These are phyloP conservation scores for Colletotrichum tropicicola DNA, from an alignment of 2,329 filamentous ascomycete genomes.

Conservation along the genomic window DNA sequence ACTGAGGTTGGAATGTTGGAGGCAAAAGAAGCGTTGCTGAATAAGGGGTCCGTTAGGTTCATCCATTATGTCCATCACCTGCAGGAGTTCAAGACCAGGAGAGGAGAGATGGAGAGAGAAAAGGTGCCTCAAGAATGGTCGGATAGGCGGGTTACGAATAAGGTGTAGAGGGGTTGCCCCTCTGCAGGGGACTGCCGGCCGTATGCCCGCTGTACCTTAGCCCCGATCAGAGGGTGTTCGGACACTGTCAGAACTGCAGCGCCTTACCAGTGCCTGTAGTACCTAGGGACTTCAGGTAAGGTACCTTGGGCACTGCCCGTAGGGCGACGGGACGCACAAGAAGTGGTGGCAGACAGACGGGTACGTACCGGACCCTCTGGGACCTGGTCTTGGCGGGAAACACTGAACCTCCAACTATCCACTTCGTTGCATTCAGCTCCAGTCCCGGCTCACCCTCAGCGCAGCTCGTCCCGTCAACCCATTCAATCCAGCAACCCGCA, in stretches of 20 bases:
- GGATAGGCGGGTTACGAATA: constrained; percentile 22
- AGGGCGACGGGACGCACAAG: too few relatives aligned
- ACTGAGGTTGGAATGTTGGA: neutral
- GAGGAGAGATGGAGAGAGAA: too few relatives aligned
- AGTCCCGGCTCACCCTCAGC: constrained; percentile 20
- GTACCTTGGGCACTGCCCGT: too few relatives aligned
- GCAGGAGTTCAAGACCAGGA: too few relatives aligned
- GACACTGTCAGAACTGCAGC: neutral
- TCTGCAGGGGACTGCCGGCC: constrained; percentile 20
- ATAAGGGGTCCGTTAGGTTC: too few relatives aligned
- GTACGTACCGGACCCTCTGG: constrained; percentile 27
- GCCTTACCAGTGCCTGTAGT: neutral
- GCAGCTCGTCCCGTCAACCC: constrained; percentile 14
- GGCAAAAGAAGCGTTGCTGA: neutral
- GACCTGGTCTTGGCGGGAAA: constrained; percentile 21
- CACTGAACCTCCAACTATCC: constrained; percentile 31
- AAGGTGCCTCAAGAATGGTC: neutral
- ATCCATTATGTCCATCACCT: too few relatives aligned
- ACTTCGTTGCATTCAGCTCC: constrained; percentile 28
- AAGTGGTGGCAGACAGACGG: too few relatives aligned
- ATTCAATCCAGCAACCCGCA: neutral
- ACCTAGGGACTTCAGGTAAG: neutral
- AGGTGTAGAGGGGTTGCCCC: constrained; percentile 25
- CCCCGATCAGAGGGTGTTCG: neutral
- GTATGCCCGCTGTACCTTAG: neutral